phyloP scores from a whole-genome alignment of 129 eudicot species.

The Chrysanthemum lavandulifolium region DNA sequence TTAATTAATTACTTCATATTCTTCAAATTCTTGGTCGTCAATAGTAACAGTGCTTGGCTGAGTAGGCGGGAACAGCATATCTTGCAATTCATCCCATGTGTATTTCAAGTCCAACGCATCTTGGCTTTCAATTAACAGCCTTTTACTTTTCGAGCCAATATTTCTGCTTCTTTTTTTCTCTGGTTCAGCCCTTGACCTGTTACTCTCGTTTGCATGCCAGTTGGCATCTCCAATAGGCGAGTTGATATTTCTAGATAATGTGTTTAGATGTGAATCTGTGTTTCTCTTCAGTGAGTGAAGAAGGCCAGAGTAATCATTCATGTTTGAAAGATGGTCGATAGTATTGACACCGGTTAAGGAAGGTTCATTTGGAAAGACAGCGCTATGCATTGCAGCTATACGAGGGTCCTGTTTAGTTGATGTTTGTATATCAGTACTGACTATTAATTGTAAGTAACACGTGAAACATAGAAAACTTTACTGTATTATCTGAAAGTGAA shows the following conservation, averaged over 20 bases:
- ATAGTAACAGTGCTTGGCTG: slow-evolving; percentile 58
- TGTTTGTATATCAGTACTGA: too few relatives aligned
- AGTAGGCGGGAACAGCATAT: slow-evolving; percentile 69
- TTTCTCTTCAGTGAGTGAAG: slow-evolving; percentile 70
- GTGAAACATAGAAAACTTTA: too few relatives aligned
- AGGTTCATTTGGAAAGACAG: too few relatives aligned
- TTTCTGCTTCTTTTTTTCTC: slow-evolving; percentile 87
- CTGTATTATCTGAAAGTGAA: not conserved
- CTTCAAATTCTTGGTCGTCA: slow-evolving; percentile 91
- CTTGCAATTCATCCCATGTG: slow-evolving; percentile 95
- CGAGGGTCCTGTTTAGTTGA: slow-evolving; percentile 46
- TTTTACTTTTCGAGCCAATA: slow-evolving; percentile 75
- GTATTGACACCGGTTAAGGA: slow-evolving; percentile 21
- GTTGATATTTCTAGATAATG: slow-evolving; percentile 47
- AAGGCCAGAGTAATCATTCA: slow-evolving; percentile 56
- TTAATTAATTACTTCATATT: slow-evolving; percentile 76
- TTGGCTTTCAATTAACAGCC: slow-evolving; percentile 72
- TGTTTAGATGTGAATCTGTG: slow-evolving; percentile 51
- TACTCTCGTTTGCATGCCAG: slow-evolving; percentile 41
- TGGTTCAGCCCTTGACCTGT: slow-evolving; percentile 43
- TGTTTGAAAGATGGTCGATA: slow-evolving; percentile 46
- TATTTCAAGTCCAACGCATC: slow-evolving; percentile 79
- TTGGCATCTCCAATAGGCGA: slow-evolving; percentile 44
- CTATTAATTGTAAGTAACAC: too few relatives aligned
- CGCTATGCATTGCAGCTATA: slow-evolving; percentile 35